Percentiles rank a stretch among this genome's conserved stretches.
phyloP scores from a whole-genome alignment of 176 grass and related monocot species.

The Oryza officinalis region DNA sequence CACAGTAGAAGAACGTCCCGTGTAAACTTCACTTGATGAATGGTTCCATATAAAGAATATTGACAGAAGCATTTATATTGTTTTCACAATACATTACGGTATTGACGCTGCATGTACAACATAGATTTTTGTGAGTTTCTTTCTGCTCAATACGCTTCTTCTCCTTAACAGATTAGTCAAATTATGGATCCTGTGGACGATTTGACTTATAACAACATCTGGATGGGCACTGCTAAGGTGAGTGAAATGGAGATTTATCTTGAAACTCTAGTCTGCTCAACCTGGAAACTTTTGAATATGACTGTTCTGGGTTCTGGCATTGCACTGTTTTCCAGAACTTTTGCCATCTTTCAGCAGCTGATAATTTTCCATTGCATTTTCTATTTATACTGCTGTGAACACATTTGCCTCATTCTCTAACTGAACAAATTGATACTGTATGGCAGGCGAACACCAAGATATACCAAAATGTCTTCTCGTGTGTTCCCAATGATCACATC shows the following conservation, averaged over 20 bases:
- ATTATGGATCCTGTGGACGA: slow-evolving; percentile 68
- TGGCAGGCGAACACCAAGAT: slow-evolving; percentile 83
- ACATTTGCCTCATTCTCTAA: not conserved
- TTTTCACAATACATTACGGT: not conserved
- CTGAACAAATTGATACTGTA: slow-evolving; percentile 30
- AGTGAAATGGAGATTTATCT: not conserved
- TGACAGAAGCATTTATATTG: not conserved
- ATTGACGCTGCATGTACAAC: not conserved
- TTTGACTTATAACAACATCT: slow-evolving; percentile 62
- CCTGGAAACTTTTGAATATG: not conserved
- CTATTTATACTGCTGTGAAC: not conserved
- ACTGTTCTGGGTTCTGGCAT: not conserved
- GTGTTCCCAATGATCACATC: slow-evolving; percentile 86
- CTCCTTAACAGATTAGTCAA: slow-evolving; percentile 49
- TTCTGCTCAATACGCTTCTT: slow-evolving; percentile 13
- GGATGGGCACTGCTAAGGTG: slow-evolving; percentile 85
- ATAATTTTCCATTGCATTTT: not conserved
- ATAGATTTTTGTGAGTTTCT: not conserved
- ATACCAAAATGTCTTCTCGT: slow-evolving; percentile 95
- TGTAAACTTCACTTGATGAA: not conserved
- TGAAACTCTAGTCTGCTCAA: not conserved
- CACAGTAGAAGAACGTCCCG: not conserved
- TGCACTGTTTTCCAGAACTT: not conserved
- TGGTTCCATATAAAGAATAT: not conserved
- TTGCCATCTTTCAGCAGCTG: not conserved